Evolutionary conservation across 768 basidiomycete genomes (phyloP), one percentile per base, ranked within the genome.

Genomic region (Pilatotrama ljubarskyi): DNA sequence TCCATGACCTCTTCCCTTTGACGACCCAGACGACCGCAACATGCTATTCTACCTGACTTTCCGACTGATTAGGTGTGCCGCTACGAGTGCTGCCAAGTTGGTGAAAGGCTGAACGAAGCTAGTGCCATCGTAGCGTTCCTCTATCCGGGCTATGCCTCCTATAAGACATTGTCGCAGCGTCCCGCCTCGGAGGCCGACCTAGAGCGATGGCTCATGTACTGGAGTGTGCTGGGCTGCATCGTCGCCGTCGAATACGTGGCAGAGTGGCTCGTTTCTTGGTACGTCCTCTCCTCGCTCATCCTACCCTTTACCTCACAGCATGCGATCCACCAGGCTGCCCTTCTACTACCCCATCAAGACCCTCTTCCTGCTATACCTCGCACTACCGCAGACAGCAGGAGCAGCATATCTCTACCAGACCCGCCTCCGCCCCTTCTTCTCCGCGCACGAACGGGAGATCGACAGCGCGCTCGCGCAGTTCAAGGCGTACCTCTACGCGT

Each of bases 181-280:
- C 91, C 91, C 18, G 90, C 91, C 1, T 88, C 87, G 0, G 91
- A 93, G 67, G 83, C 80, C 51, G 92, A 93, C 44, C 79, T 95
- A 9, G 95, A 97, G 71, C 80, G 93, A 74, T 97, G 95, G 94
- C 81, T 98, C 54, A 95, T 94, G 91, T 98, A 97, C 68, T 98
- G 95, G 95, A 87, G 86, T n/a, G 90, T 91, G 0, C 81, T 92
- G 2, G 90, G 91, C 2, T 90, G 88, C 69, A 84, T 94, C 67
- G 82, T 94, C 15, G 87, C 84, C 4, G 75, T 91, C 5, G 95
- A 97, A 73, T 90, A 89, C 68, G 78, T 91, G 25, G 88, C 87
- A 9, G 93, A 95, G 68, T 95, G 94, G 92, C 74, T 88, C 15
- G 76, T 96, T 29, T 91, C 86, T 61, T 95, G 94, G 95, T 92